Evolutionary conservation across 2,329 filamentous ascomycete species (phyloP), one percentile per base, ranked within the genome.

Genomic region (Aspergillus cejpii): DNA sequence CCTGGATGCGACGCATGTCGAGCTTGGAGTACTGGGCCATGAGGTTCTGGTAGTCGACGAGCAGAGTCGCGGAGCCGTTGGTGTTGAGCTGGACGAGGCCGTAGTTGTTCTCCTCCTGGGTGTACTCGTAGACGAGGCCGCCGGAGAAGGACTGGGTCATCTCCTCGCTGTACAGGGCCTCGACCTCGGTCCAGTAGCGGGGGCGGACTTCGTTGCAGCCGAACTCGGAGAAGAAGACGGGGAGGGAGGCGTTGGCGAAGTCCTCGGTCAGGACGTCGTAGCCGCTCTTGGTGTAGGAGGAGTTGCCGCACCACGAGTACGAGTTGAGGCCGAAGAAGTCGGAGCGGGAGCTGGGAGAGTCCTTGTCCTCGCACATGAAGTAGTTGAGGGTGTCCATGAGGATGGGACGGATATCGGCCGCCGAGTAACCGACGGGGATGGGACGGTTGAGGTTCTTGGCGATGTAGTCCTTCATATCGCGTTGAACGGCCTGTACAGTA

Each of bases 11-110:
- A 43, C 73, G 74, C 64, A 87, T 79, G 69, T 95, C 79, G 44
- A 96, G 73, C 63, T 83, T 82, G 64, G 76, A 75, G 70, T 85
- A 89, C 72, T 92, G 85, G 27, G 68, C 69, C 70, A 84, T 80
- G 48, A 97, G 80, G 52, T 85, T 83, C 63, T 85, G 78, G 68
- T 76, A 90, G 65, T 90, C 85, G 17, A 67, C 54, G 27, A 80
- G 72, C 34, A 88, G 72, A 37, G 74, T 71, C 44, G 80, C 74
- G 14, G 74, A 77, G 52, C 74, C 74, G 55, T 82, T 77, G 46
- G 64, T 67, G 55, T 77, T 77, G 56, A 87, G 68, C 52, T 77
- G 59, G 50, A 87, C 82, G 6, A 90, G 74, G 41, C 73, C 73
- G 51, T 70, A 75, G 39, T 74, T 60, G 54, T 73, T 72, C 6